These are phyloP conservation scores for Neolentinus lepideus DNA, from an alignment of 1,284 basidiomycete genomes.

Conservation along the genomic window DNA sequence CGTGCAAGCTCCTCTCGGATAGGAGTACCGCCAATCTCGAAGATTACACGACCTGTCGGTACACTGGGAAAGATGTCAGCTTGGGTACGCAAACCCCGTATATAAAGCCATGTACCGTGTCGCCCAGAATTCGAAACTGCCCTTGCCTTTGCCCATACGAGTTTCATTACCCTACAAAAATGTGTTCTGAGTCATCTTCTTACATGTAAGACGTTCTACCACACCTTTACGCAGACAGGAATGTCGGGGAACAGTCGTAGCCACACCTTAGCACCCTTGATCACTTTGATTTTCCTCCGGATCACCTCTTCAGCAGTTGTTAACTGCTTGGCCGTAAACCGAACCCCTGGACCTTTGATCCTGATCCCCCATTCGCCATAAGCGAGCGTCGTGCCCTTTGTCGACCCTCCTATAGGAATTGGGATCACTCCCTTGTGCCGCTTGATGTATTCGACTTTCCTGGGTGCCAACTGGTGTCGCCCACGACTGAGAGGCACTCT, in stretches of 20 bases:
- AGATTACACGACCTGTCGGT: conserved; percentile 86
- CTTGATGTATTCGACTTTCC: conserved; percentile 76
- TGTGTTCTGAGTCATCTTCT: neutral
- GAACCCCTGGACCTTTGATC: conserved; percentile 75
- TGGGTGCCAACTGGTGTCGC: conserved; percentile 70
- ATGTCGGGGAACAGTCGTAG: conserved; percentile 94
- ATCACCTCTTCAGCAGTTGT: conserved; percentile 84
- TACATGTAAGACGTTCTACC: conserved; percentile 10
- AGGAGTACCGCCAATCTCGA: conserved; percentile 89
- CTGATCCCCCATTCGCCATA: conserved; percentile 91
- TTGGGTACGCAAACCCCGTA: neutral
- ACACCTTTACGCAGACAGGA: conserved; percentile 93
- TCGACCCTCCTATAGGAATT: conserved; percentile 83
- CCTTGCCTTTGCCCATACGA: conserved; percentile 99
- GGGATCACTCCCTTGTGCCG: conserved; percentile 85
- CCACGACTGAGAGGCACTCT: neutral
- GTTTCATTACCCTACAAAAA: conserved; percentile 87
- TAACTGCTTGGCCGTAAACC: conserved; percentile 91
- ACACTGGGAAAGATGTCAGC: conserved; percentile 44
- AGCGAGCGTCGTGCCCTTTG: conserved; percentile 89
- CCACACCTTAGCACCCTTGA: conserved; percentile 88
- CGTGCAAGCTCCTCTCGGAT: conserved; percentile 91
- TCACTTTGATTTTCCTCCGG: conserved; percentile 83
- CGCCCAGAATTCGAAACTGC: conserved; percentile 96
- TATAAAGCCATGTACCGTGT: conserved; percentile 55